These are phyloP conservation scores for Penicillium pulvis DNA, from an alignment of 495 filamentous ascomycete genomes.

Conservation along the genomic window DNA sequence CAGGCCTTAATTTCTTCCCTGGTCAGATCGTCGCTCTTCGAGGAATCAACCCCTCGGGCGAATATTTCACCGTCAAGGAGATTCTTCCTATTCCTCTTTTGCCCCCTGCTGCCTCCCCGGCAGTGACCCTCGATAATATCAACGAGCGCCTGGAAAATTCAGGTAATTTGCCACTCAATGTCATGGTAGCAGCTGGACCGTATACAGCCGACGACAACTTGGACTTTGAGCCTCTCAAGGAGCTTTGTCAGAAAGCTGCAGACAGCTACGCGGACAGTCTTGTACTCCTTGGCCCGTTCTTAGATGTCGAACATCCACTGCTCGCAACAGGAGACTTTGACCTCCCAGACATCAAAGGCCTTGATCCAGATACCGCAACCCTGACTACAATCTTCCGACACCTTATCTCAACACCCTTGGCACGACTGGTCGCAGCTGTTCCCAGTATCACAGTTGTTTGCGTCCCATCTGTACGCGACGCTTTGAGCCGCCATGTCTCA, in stretches of 20 bases:
- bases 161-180: constrained; percentile 65
- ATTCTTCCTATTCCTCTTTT: constrained; percentile 73
- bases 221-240: constrained; percentile 80
- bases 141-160: constrained; percentile 63
- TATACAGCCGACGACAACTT: constrained; percentile 92
- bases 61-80: constrained; percentile 79
- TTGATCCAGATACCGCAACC: constrained; percentile 75
- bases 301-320: constrained; percentile 90
- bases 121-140: constrained; percentile 59
- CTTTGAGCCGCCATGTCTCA: constrained; percentile 76
- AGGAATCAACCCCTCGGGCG: constrained; percentile 84
- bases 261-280: constrained; percentile 77
- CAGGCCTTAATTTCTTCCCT: constrained; percentile 83
- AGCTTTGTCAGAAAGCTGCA: constrained; percentile 75
- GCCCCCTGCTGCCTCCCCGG: constrained; percentile 64
- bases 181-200: constrained; percentile 80
- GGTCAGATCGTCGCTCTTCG: constrained; percentile 88
- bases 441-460: constrained; percentile 80
- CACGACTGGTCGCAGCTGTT: constrained; percentile 63
- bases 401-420: constrained; percentile 67
- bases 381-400: constrained; percentile 82
- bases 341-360: constrained; percentile 68
- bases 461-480: constrained; percentile 85
- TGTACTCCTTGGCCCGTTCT: constrained; percentile 81
- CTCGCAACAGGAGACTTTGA: constrained; percentile 89